Base-by-base conservation (phyloP, 2,329 filamentous ascomycete species). In the Phialophora verrucosa region DNA sequence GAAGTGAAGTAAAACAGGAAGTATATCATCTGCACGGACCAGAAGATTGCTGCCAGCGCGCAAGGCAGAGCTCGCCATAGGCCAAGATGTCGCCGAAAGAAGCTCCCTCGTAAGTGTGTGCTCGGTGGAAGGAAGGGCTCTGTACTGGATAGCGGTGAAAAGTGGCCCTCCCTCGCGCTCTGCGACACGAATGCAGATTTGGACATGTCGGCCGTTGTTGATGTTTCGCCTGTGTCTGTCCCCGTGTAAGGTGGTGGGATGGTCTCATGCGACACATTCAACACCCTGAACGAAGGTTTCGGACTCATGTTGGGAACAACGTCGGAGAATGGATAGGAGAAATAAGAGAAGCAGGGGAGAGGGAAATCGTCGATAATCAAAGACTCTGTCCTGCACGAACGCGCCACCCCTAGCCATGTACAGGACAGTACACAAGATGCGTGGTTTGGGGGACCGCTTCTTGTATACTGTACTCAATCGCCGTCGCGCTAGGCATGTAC, bases 1-100 rank as follows among this genome's bases (percentile, higher is more conserved):
- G 62, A 31, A 27, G 35, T 38, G 32, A 64, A 64, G 31, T 54
- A 64, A 23, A 59, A 58, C 11, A 64, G 35, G 27, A 64, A 64
- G 42, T 64, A 64, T 31, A 64, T 58, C 62, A 64, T 64, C 54
- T 58, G 53, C 23, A 44, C 27, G 3, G 54, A 35, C 62, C 62
- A 64, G n/a, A 64, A 17, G 17, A 59, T 59, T 5, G 55, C 62
- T 3, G 25, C 62, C 4, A 64, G 31, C 12, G 20, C 54, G 11
- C 23, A 38, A 20, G 62, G 62, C 10, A 64, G 27, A 20, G 62
- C 44, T 44, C 55, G 25, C 62, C 62, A 64, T 17, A 64, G 23
- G 23, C 62, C 32, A 6, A 29, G 20, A 42, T 64, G 32, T 5
- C 54, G 54, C 12, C 47, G 54, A n/a, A 64, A 64, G 31, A 64